A percentile compares a stretch with the other conserved stretches of the same genome.
These are phyloP conservation scores for Curvularia verruculosa DNA, from an alignment of 2,329 filamentous ascomycete species.

Conservation along the genomic window DNA sequence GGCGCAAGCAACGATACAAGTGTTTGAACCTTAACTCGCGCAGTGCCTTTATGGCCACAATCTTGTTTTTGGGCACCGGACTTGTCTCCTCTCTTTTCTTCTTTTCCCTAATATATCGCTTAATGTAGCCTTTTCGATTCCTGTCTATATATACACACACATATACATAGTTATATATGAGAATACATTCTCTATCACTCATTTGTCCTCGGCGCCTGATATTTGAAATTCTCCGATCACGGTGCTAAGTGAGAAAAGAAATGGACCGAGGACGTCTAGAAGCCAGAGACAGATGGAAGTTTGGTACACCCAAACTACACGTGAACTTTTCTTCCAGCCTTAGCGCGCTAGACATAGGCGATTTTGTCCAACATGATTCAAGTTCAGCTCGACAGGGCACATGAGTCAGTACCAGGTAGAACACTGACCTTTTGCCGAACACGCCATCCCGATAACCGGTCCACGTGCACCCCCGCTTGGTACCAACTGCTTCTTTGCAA, in stretches of 20 bases:
- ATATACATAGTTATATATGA: neutral
- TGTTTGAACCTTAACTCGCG: neutral
- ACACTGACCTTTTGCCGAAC: neutral
- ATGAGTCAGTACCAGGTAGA: neutral
- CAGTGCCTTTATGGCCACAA: no score
- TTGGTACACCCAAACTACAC: neutral
- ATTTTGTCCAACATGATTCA: neutral
- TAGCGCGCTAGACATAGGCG: neutral
- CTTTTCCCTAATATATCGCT: neutral
- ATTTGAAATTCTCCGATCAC: neutral
- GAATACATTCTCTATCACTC: neutral
- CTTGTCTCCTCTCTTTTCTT: neutral
- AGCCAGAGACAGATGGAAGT: neutral
- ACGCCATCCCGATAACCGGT: neutral
- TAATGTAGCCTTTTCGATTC: neutral
- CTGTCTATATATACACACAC: neutral
- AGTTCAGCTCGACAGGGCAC: conserved; percentile 5
- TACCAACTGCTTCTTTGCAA: neutral
- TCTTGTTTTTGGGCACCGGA: neutral
- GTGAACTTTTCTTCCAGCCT: conserved; percentile 2
- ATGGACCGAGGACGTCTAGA: neutral
- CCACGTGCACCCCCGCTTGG: neutral
- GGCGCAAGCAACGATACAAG: neutral
- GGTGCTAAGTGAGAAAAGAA: neutral
- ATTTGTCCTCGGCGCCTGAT: neutral